Evolutionary conservation across 192 early-diverging fungal genomes (phyloP), one percentile per base, ranked within the genome.

Genomic region (Coemansia sp.): DNA sequence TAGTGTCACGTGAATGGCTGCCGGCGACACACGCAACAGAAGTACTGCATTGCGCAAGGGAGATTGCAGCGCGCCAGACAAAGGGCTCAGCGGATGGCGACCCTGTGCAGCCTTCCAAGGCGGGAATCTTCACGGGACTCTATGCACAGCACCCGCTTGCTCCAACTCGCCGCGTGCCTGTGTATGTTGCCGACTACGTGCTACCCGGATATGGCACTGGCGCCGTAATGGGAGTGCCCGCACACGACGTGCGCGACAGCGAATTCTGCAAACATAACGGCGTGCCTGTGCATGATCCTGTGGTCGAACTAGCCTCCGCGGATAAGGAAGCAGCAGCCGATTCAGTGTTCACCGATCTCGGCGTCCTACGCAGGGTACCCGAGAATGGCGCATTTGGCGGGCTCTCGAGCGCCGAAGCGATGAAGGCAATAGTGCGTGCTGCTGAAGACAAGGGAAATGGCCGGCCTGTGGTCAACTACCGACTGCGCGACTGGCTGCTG

Each of bases 401-500:
- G n/a, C 78, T 93, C 78, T 71, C 73, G 24, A 85, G 86, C 53
- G 73, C 78, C 18, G 85, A 87, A 23, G 92, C 92, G 0, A 68
- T 69, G 11, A 74, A 78, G 18, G 83, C 75, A 5, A 88, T 92
- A 64, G 58, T 88, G 7, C 58, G 66, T 5, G 83, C 86, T 0
- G 89, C 88, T 0, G 38, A 66, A 8, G 70, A 76, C 3, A 18
- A 51, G 2, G 87, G 88, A 0, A 77, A 82, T 44, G 89, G 89
- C 9, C 74, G 80, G 30, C 24, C 71, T 24, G 78, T 80, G 35
- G 78, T 84, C 5, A 85, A 89, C 72, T 98, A 90, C 72, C 86
- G 90, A 2, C 81, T 98, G 45, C 89, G 95, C 26, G 97, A 99
- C 78, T 99, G 97, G 97, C 85, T 98, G 2, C 71, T 99, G 11